Percentiles rank a stretch among this genome's conserved stretches.
These are phyloP conservation scores for Brasilioporus rufonigricans DNA, from an alignment of 768 basidiomycete genomes.

Conservation along the genomic window DNA sequence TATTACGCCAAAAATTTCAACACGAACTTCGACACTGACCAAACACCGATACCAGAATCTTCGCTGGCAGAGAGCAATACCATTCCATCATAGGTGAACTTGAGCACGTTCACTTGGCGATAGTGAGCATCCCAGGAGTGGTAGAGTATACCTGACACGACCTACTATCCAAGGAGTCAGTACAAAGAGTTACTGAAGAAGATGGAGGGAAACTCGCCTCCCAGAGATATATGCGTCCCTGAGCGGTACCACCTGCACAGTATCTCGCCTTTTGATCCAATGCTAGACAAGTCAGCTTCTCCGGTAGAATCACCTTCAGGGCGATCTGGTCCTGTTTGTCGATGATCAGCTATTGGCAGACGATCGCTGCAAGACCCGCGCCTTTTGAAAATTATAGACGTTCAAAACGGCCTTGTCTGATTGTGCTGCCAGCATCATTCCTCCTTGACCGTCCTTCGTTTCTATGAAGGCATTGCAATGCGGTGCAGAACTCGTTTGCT, in stretches of 20 bases:
- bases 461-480: conserved; percentile 70
- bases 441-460: conserved; percentile 72
- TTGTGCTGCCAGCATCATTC: conserved; percentile 81
- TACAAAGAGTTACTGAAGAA: not conserved
- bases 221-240: conserved; percentile 94
- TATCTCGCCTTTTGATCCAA: conserved; percentile 70
- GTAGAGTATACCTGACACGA: conserved; percentile 90
- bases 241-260: conserved; percentile 84
- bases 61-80: conserved; percentile 85
- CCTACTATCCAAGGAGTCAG: conserved; percentile 44
- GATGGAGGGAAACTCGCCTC: conserved; percentile 60
- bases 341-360: not conserved
- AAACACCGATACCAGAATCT: conserved; percentile 86
- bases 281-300: conserved; percentile 80
- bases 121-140: conserved; percentile 96
- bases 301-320: conserved; percentile 83
- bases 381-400: conserved; percentile 94
- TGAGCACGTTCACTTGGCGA: conserved; percentile 77
- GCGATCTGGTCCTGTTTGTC: conserved; percentile 79
- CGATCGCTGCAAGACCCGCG: conserved; percentile 28
- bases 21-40: conserved; percentile 82
- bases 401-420: conserved; percentile 86
- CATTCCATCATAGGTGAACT: conserved; percentile 79
- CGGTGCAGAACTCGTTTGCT: conserved; percentile 67
- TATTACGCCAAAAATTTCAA: conserved; percentile 7